phyloP scores from a whole-genome alignment of 163 green algal genomes.

The Volvox carteri region DNA sequence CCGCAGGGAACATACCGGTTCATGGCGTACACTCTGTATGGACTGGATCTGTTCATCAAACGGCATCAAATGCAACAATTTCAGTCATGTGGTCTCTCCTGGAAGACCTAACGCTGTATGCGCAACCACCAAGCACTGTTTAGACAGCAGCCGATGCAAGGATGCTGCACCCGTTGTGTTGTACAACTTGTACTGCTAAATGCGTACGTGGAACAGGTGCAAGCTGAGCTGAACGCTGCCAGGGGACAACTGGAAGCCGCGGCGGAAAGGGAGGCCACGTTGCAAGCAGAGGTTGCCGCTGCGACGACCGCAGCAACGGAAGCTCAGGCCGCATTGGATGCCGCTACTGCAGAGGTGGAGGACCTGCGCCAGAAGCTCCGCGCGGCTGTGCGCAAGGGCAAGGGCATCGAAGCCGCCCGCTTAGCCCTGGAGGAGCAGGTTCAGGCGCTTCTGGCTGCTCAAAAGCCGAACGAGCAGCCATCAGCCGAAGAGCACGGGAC shows the following conservation, averaged over 20 bases:
- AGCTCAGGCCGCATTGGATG: neutral
- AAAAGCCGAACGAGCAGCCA: neutral
- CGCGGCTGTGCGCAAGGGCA: constrained; percentile 59
- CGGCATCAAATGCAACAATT: too few species aligned
- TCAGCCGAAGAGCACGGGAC: neutral
- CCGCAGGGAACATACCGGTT: too few species aligned
- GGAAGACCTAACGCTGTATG: too few species aligned
- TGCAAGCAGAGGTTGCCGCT: neutral
- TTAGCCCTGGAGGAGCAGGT: constrained; percentile 54
- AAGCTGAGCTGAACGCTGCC: neutral
- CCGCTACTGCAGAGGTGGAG: constrained; percentile 40
- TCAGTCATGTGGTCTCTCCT: too few species aligned
- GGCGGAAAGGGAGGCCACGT: constrained; percentile 1
- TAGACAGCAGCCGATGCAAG: too few species aligned
- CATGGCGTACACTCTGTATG: too few species aligned
- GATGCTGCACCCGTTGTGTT: too few species aligned
- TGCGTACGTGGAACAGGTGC: constrained; percentile 20
- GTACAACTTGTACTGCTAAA: too few species aligned
- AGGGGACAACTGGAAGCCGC: constrained; percentile 1
- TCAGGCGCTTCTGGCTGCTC: constrained; percentile 9
- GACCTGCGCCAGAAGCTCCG: constrained; percentile 58
- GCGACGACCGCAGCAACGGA: neutral
- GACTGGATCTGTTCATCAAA: too few species aligned
- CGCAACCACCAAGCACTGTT: too few species aligned
- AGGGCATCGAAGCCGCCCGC: constrained; percentile 36